phyloP scores from a whole-genome alignment of 2,329 filamentous ascomycete genomes.

The Arthrocladium fulminans region DNA sequence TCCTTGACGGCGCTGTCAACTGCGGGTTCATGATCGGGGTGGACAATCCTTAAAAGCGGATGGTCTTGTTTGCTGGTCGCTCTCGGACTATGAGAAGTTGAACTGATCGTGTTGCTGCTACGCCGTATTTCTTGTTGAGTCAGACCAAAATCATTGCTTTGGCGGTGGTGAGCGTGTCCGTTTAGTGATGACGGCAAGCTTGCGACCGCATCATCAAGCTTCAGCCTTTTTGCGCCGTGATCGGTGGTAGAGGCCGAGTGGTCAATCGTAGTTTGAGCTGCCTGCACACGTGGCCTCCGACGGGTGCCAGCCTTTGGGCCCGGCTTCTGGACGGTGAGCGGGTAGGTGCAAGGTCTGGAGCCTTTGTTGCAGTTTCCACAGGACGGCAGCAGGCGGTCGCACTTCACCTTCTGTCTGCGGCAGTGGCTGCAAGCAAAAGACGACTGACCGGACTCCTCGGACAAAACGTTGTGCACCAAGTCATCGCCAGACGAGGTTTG shows the following conservation, averaged over 20 bases:
- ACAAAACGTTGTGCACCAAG: conserved; percentile 2
- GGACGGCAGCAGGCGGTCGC: background rate
- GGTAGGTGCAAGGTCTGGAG: conserved; percentile 13
- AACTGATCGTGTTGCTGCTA: background rate
- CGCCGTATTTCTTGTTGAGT: background rate
- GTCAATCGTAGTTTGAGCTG: background rate
- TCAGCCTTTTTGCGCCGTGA: background rate
- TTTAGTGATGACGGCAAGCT: conserved; percentile 19
- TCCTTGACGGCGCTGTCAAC: background rate
- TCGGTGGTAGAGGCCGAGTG: background rate
- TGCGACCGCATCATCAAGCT: conserved; percentile 10
- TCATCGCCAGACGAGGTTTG: background rate
- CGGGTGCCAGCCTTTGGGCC: conserved; percentile 21
- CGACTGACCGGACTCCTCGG: conserved; percentile 1
- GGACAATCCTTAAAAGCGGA: background rate
- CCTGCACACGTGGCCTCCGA: conserved; percentile 5
- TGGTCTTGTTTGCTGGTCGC: conserved; percentile 1
- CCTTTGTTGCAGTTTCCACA: conserved; percentile 1
- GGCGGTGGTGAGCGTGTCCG: conserved; percentile 13
- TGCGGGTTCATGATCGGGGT: background rate
- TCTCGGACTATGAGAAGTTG: background rate
- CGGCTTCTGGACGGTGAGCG: conserved; percentile 9
- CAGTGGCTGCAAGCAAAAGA: conserved; percentile 1
- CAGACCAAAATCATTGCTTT: conserved; percentile 2
- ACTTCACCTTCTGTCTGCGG: conserved; percentile 2